Evolutionary conservation across 352 stramenopile species (phyloP).

Genomic region (Ophiocytium majus): DNA sequence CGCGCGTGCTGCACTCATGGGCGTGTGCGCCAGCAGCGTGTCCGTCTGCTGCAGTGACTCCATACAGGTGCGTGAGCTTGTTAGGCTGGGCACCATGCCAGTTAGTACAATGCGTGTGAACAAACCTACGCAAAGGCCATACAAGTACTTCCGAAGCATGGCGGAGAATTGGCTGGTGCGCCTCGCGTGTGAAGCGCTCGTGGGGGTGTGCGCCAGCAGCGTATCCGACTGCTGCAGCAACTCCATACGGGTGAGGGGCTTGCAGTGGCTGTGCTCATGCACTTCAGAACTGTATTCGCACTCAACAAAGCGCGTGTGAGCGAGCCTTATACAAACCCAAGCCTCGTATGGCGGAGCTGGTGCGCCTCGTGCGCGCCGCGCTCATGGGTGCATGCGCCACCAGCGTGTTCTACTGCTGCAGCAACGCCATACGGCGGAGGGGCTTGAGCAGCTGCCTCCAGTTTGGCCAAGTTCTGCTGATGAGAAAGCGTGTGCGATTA

Average conservation of each 20-base stretch:
- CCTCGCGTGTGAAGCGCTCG: conserved; percentile 61
- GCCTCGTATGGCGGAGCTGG: conserved; percentile 61
- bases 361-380: conserved; percentile 60
- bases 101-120: too few relatives aligned
- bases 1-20: conserved; percentile 62
- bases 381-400: conserved; percentile 69
- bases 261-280: too few relatives aligned
- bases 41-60: conserved; percentile 76
- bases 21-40: conserved; percentile 70
- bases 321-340: too few relatives aligned
- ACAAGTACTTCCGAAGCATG: too few relatives aligned
- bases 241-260: conserved; percentile 68
- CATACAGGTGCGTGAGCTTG: too few relatives aligned
- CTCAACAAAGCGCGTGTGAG: too few relatives aligned
- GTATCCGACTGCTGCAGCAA: conserved; percentile 77
- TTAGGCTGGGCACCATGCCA: too few relatives aligned
- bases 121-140: too few relatives aligned
- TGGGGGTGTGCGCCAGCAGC: conserved; percentile 69
- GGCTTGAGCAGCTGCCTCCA: too few relatives aligned
- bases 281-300: too few relatives aligned
- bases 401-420: conserved; percentile 71
- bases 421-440: conserved; percentile 75
- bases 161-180: conserved; percentile 65
- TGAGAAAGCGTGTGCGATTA: too few relatives aligned
- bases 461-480: too few relatives aligned